Conservation (phyloP, 2,329 filamentous ascomycete genomes). For the Pseudogymnoascus sp. region DNA sequence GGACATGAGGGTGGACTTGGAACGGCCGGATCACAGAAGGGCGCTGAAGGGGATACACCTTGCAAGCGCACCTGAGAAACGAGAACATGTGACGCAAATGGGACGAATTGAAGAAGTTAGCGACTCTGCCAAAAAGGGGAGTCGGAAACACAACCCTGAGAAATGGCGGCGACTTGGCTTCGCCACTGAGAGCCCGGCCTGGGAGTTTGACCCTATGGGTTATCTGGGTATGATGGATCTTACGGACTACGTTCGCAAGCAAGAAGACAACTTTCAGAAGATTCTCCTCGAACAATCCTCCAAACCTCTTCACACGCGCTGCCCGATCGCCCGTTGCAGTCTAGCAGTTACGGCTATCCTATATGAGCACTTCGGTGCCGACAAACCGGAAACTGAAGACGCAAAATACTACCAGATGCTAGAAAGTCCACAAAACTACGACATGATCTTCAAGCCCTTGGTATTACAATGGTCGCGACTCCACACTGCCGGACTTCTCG, state of each 20-base stretch:
- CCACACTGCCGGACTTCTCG: slow-evolving; percentile 75
- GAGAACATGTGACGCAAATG: slow-evolving; percentile 23
- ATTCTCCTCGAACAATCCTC: slow-evolving; percentile 81
- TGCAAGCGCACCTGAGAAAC: slow-evolving; percentile 63
- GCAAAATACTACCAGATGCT: slow-evolving; percentile 65
- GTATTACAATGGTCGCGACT: slow-evolving; percentile 88
- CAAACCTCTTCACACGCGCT: slow-evolving; percentile 62
- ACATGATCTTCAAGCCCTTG: slow-evolving; percentile 78
- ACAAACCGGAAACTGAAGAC: slow-evolving; percentile 73
- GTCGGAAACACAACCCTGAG: slow-evolving; percentile 69
- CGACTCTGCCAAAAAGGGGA: slow-evolving; percentile 48
- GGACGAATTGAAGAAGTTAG: slow-evolving; percentile 29
- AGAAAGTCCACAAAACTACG: slow-evolving; percentile 70
- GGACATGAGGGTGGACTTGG: slow-evolving; percentile 74
- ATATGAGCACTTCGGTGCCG: slow-evolving; percentile 93
- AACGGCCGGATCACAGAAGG: slow-evolving; percentile 78
- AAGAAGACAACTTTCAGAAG: slow-evolving; percentile 90
- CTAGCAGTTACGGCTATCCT: slow-evolving; percentile 79
- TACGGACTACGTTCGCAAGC: slow-evolving; percentile 84
- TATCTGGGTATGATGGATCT: slow-evolving; percentile 97
- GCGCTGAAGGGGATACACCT: slow-evolving; percentile 71
- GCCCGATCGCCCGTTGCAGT: slow-evolving; percentile 80
- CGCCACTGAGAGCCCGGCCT: slow-evolving; percentile 76
- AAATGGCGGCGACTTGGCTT: slow-evolving; percentile 94
- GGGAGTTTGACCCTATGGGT: slow-evolving; percentile 77